Conservation (phyloP, 2,329 filamentous ascomycete species). For the Zasmidium cellare region DNA sequence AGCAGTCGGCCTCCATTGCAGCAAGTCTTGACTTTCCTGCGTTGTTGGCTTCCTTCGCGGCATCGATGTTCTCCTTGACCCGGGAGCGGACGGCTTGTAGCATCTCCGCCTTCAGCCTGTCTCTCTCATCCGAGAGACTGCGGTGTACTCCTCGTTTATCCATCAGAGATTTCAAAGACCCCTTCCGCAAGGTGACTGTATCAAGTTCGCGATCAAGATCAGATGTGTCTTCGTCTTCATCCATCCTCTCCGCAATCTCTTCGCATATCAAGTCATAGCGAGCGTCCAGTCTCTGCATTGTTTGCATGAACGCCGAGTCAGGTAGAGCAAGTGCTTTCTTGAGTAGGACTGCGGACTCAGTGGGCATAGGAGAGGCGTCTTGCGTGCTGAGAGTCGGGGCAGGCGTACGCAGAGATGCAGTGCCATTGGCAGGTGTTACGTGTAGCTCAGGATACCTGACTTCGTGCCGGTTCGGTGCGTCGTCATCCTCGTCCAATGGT, state of each 20-base stretch:
- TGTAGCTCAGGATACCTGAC: constrained; percentile 9
- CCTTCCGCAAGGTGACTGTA: constrained; percentile 17
- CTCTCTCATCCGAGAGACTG: constrained; percentile 23
- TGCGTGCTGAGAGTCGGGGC: constrained; percentile 15
- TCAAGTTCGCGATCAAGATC: constrained; percentile 21
- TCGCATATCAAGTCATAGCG: constrained; percentile 22
- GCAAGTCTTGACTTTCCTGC: constrained; percentile 25
- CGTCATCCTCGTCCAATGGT: background rate
- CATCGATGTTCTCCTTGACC: constrained; percentile 5
- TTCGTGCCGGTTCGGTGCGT: background rate
- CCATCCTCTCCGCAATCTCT: constrained; percentile 22
- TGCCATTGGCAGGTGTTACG: background rate
- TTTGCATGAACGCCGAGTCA: constrained; percentile 16
- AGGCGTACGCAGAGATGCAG: background rate
- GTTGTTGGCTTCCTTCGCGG: constrained; percentile 27
- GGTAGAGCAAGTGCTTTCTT: constrained; percentile 24
- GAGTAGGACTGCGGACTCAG: constrained; percentile 11
- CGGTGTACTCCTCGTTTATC: constrained; percentile 19
- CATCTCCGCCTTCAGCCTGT: constrained; percentile 23
- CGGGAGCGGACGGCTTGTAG: constrained; percentile 24
- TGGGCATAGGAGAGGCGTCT: constrained; percentile 7
- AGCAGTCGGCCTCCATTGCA: constrained; percentile 28
- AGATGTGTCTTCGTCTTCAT: constrained; percentile 19
- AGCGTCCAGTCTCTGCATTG: constrained; percentile 16
- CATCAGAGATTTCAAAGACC: constrained; percentile 20